These are phyloP conservation scores for Fragosphaeria purpurea DNA, from an alignment of 2,329 filamentous ascomycete genomes.

Conservation along the genomic window DNA sequence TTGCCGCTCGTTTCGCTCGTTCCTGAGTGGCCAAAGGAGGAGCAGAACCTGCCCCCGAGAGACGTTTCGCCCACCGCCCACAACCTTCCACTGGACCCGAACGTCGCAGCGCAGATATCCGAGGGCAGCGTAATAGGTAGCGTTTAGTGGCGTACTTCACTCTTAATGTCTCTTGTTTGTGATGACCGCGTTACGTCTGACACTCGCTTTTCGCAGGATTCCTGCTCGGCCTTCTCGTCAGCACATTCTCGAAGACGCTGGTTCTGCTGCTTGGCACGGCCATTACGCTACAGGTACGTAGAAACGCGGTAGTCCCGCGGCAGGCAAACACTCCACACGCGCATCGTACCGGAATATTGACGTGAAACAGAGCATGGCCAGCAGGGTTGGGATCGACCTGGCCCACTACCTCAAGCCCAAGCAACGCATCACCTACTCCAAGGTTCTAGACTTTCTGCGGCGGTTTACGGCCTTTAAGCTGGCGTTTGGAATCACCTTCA, in stretches of 20 bases:
- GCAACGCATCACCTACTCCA: constrained; percentile 26
- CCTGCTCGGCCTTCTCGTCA: constrained; percentile 52
- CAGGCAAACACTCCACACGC: too few species aligned
- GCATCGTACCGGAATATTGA: background rate
- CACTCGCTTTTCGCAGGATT: constrained; percentile 36
- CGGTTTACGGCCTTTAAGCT: constrained; percentile 55
- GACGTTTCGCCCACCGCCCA: background rate
- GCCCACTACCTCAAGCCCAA: constrained; percentile 27
- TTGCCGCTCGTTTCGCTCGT: constrained; percentile 3
- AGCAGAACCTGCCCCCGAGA: too few species aligned
- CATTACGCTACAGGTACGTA: constrained; percentile 51
- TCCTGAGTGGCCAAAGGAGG: background rate
- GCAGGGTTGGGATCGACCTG: constrained; percentile 32
- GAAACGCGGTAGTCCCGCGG: too few species aligned
- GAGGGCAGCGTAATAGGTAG: constrained; percentile 38
- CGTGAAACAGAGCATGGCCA: constrained; percentile 22
- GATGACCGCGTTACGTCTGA: background rate
- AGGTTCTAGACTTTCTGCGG: constrained; percentile 39
- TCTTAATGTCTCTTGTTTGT: background rate
- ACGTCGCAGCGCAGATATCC: constrained; percentile 39
- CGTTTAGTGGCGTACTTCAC: constrained; percentile 21
- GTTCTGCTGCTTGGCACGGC: constrained; percentile 57
- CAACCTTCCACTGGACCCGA: constrained; percentile 17
- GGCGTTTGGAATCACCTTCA: constrained; percentile 64
- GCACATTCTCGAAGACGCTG: constrained; percentile 60